Conservation (phyloP, 495 filamentous ascomycete species). For the Geoglossum glabrum region DNA sequence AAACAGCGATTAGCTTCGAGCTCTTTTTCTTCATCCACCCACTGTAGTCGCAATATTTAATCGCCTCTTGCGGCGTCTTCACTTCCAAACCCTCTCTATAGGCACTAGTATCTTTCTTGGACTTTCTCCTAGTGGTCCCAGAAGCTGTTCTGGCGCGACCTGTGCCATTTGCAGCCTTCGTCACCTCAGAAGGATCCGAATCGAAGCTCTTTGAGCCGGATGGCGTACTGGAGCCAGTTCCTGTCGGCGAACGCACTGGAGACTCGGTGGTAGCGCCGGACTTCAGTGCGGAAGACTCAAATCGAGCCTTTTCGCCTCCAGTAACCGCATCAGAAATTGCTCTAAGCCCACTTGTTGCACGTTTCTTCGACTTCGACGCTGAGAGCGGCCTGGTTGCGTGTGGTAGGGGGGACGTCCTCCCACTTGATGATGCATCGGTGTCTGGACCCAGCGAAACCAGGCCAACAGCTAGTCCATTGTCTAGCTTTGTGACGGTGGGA, state of each 20-base stretch:
- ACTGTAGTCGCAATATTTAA: constrained; percentile 72
- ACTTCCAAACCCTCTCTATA: constrained; percentile 75
- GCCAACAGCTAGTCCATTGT: constrained; percentile 20
- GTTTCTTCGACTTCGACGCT: not conserved
- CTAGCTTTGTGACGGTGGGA: constrained; percentile 48
- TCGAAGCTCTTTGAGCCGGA: constrained; percentile 67
- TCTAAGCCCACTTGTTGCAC: constrained; percentile 32
- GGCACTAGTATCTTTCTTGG: constrained; percentile 86
- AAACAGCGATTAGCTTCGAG: constrained; percentile 84
- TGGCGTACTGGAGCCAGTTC: constrained; percentile 72
- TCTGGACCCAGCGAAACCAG: constrained; percentile 26
- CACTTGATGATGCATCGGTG: constrained; percentile 29
- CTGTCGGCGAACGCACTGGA: constrained; percentile 42
- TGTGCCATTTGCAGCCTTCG: constrained; percentile 38
- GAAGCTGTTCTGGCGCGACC: constrained; percentile 18
- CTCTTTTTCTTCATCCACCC: constrained; percentile 99
- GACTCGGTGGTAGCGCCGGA: constrained; percentile 44
- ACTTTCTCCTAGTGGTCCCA: constrained; percentile 34
- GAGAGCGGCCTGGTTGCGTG: constrained; percentile 10
- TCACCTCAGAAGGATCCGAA: constrained; percentile 41
- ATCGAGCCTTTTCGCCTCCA: constrained; percentile 32
- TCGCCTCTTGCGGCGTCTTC: constrained; percentile 65
- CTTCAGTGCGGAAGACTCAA: constrained; percentile 26
- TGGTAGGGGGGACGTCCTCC: constrained; percentile 24
- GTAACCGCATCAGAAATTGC: constrained; percentile 65